These are phyloP conservation scores for Mortierella sp. DNA, from an alignment of 371 early-diverging fungal genomes.

Conservation along the genomic window DNA sequence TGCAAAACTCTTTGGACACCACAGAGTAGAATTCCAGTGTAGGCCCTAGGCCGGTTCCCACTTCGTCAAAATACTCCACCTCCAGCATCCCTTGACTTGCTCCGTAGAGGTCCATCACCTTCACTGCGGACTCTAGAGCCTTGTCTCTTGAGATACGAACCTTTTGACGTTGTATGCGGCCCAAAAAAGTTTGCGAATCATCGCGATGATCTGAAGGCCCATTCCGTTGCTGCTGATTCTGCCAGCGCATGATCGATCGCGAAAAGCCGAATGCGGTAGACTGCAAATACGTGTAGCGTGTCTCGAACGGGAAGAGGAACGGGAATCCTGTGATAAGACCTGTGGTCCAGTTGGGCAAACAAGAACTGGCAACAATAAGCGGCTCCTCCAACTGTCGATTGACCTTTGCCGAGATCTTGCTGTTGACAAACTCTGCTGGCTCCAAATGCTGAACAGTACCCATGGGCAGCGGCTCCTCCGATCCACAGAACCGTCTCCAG, in stretches of 20 bases:
- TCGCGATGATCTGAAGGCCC: conserved; percentile 34
- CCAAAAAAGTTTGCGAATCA: conserved; percentile 60
- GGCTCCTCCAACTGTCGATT: conserved; percentile 89
- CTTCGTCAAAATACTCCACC: conserved; percentile 93
- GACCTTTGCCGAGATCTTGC: conserved; percentile 85
- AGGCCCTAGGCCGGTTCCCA: conserved; percentile 94
- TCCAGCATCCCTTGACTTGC: conserved; percentile 79
- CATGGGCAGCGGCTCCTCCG: conserved; percentile 32
- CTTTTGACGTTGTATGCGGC: conserved; percentile 81
- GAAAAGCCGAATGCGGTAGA: conserved; percentile 89
- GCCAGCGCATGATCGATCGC: conserved; percentile 69
- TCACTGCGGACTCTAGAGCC: conserved; percentile 83
- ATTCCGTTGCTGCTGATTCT: conserved; percentile 40
- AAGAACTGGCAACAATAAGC: conserved; percentile 84
- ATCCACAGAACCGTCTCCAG: conserved; percentile 64
- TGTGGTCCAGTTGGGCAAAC: conserved; percentile 84
- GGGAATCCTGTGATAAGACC: conserved; percentile 74
- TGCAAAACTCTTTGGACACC: conserved; percentile 81
- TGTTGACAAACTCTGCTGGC: conserved; percentile 75
- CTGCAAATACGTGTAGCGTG: conserved; percentile 81
- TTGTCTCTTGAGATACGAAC: conserved; percentile 82
- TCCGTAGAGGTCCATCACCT: conserved; percentile 85
- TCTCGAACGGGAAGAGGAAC: conserved; percentile 89
- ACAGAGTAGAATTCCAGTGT: conserved; percentile 93
- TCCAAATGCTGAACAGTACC: conserved; percentile 52